phyloP scores from a whole-genome alignment of 1,284 basidiomycete genomes.

The Phylloboletellus chloephorus region DNA sequence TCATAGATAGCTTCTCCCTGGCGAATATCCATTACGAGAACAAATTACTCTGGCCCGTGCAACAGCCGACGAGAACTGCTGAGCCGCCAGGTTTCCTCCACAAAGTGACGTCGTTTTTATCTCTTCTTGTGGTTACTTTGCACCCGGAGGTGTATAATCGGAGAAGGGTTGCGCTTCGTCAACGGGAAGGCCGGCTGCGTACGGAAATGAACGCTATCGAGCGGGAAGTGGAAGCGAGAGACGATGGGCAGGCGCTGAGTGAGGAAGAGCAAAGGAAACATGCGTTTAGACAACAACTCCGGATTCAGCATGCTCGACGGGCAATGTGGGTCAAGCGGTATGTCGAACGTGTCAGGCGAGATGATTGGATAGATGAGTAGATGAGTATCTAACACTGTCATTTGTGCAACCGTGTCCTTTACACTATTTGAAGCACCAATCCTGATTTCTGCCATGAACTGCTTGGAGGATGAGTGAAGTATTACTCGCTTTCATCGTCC shows the following conservation, averaged over 20 bases:
- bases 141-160: conserved; percentile 75
- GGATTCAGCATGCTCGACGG: conserved; percentile 45
- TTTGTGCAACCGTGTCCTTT: conserved; percentile 4
- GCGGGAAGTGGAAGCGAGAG: conserved; percentile 29
- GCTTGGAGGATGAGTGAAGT: background rate
- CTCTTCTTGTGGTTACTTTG: conserved; percentile 55
- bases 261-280: conserved; percentile 32
- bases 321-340: conserved; percentile 62
- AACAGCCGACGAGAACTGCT: conserved; percentile 33
- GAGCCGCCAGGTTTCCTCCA: conserved; percentile 42
- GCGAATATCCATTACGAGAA: conserved; percentile 56
- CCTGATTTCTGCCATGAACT: conserved; percentile 6
- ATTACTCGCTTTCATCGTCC: conserved; percentile 50
- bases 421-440: conserved; percentile 3
- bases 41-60: conserved; percentile 38
- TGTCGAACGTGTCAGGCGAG: conserved; percentile 55
- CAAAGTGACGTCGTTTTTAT: conserved; percentile 50
- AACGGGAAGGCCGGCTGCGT: conserved; percentile 61
- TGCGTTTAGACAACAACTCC: conserved; percentile 36
- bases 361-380: conserved; percentile 67
- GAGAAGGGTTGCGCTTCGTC: conserved; percentile 52
- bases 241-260: conserved; percentile 31
- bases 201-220: conserved; percentile 58
- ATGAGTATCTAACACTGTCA: conserved; percentile 17
- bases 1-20: conserved; percentile 52